Base-by-base conservation (phyloP, 2,329 filamentous ascomycete genomes). In the Sclerotinia spermophila region DNA sequence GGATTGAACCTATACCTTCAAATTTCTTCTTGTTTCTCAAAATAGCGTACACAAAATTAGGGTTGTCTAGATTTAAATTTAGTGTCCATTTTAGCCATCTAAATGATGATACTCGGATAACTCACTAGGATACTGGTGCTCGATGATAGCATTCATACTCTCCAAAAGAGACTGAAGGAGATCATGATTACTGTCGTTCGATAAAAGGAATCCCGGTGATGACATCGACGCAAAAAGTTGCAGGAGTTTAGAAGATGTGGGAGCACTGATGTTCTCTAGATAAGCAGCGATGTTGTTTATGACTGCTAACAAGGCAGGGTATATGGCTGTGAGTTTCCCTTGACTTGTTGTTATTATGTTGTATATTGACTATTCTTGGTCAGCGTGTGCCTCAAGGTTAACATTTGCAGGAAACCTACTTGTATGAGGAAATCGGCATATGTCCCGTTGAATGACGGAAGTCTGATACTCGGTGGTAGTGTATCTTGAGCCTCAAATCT, bases 351-450 rank as follows among this genome's bases (percentile, higher is more conserved):
- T 96, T 77, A 98, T 96, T 73, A 99, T 86, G 42, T 87, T 93
- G 79, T 97, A 96, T 72, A 98, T 94, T 10, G 94, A 97, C 89
- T 95, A 45, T 35, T 17, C 38, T 68, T n/a, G 35, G 58, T 81
- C 73, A 80, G 78, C 69, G 68, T 48, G n/a, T 45, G n/a, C 62
- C 35, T 40, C 56, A 55, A 53, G 59, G 45, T 24, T 33, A 40
- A 40, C 19, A n/a, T n/a, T 64, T 3, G n/a, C 35, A 40, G 10
- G 42, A n/a, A 48, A 79, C 89, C 82, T 82, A 93, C 92, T 78
- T 94, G 95, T 72, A 99, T 91, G 67, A 99, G 84, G 78, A 96
- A 98, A 81, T 99, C 96, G 33, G 92, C 93, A 81, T 98, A 98
- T 24, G 92, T 92, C 45, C 96, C 96, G 74, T 87, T 89, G 81